phyloP scores from a whole-genome alignment of 1,139 yeast genomes.

The Pichia sp. region DNA sequence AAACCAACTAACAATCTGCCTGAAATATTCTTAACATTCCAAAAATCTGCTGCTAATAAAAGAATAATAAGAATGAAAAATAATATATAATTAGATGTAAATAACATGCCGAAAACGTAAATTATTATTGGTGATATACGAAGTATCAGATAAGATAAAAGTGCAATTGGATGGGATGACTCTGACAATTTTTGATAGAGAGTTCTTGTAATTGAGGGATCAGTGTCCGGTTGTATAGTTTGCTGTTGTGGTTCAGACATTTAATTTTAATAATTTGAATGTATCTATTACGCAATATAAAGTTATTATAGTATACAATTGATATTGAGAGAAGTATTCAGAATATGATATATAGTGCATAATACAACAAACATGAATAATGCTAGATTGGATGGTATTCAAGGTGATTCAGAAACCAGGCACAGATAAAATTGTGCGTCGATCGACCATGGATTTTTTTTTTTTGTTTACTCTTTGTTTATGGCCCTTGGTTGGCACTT shows the following conservation, averaged over 20 bases:
- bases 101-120: slow-evolving; percentile 64
- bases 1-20: slow-evolving; percentile 88
- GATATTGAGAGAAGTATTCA: too few relatives aligned
- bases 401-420: too few relatives aligned
- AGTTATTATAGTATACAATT: too few relatives aligned
- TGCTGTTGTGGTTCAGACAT: slow-evolving; percentile 2
- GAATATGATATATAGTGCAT: too few relatives aligned
- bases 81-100: slow-evolving; percentile 61
- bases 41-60: slow-evolving; percentile 80
- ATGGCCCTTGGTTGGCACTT: too few relatives aligned
- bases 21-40: slow-evolving; percentile 87
- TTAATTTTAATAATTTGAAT: too few relatives aligned
- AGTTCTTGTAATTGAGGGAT: not conserved
- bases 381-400: too few relatives aligned
- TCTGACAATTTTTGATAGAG: slow-evolving; percentile 34
- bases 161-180: slow-evolving; percentile 81
- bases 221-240: not conserved
- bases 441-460: too few relatives aligned
- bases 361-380: too few relatives aligned
- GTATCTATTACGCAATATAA: too few relatives aligned
- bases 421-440: too few relatives aligned
- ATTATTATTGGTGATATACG: slow-evolving; percentile 58
- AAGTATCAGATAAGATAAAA: slow-evolving; percentile 56
- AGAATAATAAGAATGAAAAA: slow-evolving; percentile 74
- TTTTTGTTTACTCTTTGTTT: too few relatives aligned